A percentile compares a stretch with the other conserved stretches of the same genome.
Conservation (phyloP, 805 yeast species). For the Lachancea meyersii region DNA sequence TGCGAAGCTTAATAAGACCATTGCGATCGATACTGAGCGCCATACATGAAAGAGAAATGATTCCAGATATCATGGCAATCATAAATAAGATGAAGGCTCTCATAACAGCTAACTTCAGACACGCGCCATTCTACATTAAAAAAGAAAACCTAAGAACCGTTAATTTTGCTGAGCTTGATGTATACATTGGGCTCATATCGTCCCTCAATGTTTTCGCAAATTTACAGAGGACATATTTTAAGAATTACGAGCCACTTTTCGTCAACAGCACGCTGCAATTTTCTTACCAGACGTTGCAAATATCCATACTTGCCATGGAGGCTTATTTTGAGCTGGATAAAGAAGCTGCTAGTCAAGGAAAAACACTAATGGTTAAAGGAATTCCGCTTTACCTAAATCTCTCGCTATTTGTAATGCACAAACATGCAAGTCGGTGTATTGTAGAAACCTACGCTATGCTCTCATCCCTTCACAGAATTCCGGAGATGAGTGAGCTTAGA, state of each 20-base stretch:
- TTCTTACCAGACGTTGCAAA: background rate
- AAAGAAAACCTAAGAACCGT: conserved; percentile 1
- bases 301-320: conserved; percentile 1
- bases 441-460: conserved; percentile 3
- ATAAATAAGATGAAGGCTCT: background rate
- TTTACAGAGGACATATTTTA: conserved; percentile 2
- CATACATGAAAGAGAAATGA: conserved; percentile 1
- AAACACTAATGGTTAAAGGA: background rate
- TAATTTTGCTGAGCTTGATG: conserved; percentile 3
- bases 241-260: background rate
- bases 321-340: conserved; percentile 5
- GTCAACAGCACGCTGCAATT: conserved; percentile 5
- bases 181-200: background rate
- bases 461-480: background rate
- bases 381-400: conserved; percentile 1
- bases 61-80: conserved; percentile 8
- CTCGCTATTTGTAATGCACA: conserved; percentile 3
- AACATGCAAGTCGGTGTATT: conserved; percentile 4
- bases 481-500: background rate
- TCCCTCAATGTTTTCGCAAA: conserved; percentile 1
- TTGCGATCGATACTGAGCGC: background rate
- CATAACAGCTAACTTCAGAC: conserved; percentile 2
- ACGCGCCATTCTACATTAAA: background rate
- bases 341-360: background rate
- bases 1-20: conserved; percentile 3